Percentiles rank a stretch among this genome's conserved stretches.
Conservation (phyloP, 768 basidiomycete species). For the Pleurotus platypus region DNA sequence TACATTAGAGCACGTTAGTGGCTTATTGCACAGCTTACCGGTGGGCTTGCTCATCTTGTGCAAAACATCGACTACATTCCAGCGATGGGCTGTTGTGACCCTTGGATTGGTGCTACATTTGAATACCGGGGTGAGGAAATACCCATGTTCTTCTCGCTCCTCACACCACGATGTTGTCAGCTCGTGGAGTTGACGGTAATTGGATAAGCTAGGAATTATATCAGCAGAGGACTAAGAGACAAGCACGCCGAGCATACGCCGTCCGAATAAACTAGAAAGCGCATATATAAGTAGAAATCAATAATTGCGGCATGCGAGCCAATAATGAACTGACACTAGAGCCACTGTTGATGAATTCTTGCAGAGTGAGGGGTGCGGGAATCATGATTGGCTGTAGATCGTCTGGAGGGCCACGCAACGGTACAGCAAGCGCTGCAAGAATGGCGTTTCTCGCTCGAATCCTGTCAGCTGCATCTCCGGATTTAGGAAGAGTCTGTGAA, state of each 20-base stretch:
- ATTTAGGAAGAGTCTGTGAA: constrained; percentile 14
- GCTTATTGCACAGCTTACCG: constrained; percentile 31
- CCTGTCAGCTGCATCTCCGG: constrained; percentile 38
- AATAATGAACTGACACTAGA: constrained; percentile 38
- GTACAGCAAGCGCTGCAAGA: constrained; percentile 60
- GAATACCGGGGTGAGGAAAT: constrained; percentile 67
- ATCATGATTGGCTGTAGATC: constrained; percentile 67
- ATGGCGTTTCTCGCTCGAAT: constrained; percentile 52
- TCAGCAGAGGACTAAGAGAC: not conserved
- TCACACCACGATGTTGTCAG: constrained; percentile 75
- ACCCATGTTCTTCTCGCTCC: constrained; percentile 80
- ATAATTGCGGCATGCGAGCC: not conserved
- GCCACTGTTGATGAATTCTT: constrained; percentile 62
- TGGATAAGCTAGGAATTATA: constrained; percentile 45
- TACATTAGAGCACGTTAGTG: not conserved
- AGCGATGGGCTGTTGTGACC: constrained; percentile 72
- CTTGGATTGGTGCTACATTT: constrained; percentile 80
- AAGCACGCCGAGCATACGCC: constrained; percentile 30
- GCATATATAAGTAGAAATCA: not conserved
- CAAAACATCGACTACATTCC: constrained; percentile 62
- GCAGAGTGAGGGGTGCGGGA: constrained; percentile 58
- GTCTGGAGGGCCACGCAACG: constrained; percentile 59
- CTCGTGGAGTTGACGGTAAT: constrained; percentile 66
- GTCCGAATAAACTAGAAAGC: constrained; percentile 47
- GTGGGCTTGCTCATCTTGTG: constrained; percentile 58